Percentiles rank a stretch among this genome's conserved stretches.
Conservation (phyloP, 495 filamentous ascomycete genomes). For the Stereocaulon alpinum region DNA sequence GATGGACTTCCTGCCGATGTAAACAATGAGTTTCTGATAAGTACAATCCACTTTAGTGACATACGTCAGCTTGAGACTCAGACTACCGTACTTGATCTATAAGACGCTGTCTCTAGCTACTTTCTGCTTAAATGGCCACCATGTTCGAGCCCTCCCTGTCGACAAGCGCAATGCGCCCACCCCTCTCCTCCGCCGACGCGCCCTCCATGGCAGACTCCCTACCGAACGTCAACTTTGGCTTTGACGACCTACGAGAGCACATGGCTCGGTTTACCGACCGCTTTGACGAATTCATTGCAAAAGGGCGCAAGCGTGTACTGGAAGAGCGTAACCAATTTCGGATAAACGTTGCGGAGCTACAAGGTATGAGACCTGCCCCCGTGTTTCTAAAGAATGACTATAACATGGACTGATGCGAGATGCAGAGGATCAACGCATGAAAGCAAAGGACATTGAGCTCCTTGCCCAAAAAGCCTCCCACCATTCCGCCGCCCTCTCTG, state of each 20-base stretch:
- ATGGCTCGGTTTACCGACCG: conserved; percentile 88
- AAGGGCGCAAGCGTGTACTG: conserved; percentile 74
- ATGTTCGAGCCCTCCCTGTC: conserved; percentile 70
- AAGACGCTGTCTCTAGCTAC: not conserved
- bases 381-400: not conserved
- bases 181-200: conserved; percentile 45
- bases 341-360: conserved; percentile 77
- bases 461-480: conserved; percentile 63
- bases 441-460: conserved; percentile 77
- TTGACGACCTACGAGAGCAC: conserved; percentile 87
- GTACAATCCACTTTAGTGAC: not conserved
- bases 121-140: conserved; percentile 57
- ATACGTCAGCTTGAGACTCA: not conserved
- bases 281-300: conserved; percentile 91
- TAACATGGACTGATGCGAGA: conserved; percentile 20
- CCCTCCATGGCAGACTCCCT: conserved; percentile 69
- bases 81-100: not conserved
- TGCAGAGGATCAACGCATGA: conserved; percentile 81
- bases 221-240: conserved; percentile 88
- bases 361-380: conserved; percentile 47
- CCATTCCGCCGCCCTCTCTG: conserved; percentile 69
- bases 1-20: not conserved
- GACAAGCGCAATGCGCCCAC: conserved; percentile 61
- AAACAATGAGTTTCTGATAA: not conserved
- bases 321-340: conserved; percentile 91